Evolutionary conservation across 768 basidiomycete genomes (phyloP).

Genomic region (Macrolepiota albuminosa): DNA sequence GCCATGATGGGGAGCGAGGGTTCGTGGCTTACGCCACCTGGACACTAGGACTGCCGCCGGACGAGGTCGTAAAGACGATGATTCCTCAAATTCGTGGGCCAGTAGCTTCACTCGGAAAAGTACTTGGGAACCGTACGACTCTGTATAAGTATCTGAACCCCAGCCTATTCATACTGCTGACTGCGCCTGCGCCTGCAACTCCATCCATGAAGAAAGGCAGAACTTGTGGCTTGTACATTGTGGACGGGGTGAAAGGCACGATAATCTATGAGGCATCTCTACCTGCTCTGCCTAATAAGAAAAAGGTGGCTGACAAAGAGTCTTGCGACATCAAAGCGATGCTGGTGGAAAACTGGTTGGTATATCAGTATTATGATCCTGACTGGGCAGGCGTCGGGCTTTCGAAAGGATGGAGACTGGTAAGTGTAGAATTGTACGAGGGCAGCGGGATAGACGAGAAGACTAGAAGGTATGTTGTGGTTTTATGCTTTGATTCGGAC

Average conservation of each 20-base stretch:
- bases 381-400: constrained; percentile 38
- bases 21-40: constrained; percentile 60
- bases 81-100: constrained; percentile 45
- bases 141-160: constrained; percentile 95
- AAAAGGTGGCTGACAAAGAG: constrained; percentile 15
- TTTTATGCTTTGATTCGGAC: background rate
- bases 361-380: constrained; percentile 80
- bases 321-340: constrained; percentile 64
- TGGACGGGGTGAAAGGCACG: constrained; percentile 79
- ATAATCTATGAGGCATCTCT: constrained; percentile 64
- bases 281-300: constrained; percentile 28
- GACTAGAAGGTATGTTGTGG: constrained; percentile 54
- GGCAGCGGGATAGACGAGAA: constrained; percentile 63
- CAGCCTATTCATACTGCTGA: constrained; percentile 64
- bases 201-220: constrained; percentile 7
- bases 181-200: constrained; percentile 27
- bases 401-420: constrained; percentile 67
- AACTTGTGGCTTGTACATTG: constrained; percentile 63
- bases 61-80: constrained; percentile 54
- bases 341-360: constrained; percentile 89
- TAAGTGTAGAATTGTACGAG: constrained; percentile 89
- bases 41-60: constrained; percentile 50
- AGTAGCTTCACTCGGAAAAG: constrained; percentile 77
- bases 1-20: constrained; percentile 22
- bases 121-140: constrained; percentile 82